A percentile compares a stretch with the other conserved stretches of the same genome.
Evolutionary conservation across 495 filamentous ascomycete species (phyloP).

Genomic region (Talaromyces adpressus): DNA sequence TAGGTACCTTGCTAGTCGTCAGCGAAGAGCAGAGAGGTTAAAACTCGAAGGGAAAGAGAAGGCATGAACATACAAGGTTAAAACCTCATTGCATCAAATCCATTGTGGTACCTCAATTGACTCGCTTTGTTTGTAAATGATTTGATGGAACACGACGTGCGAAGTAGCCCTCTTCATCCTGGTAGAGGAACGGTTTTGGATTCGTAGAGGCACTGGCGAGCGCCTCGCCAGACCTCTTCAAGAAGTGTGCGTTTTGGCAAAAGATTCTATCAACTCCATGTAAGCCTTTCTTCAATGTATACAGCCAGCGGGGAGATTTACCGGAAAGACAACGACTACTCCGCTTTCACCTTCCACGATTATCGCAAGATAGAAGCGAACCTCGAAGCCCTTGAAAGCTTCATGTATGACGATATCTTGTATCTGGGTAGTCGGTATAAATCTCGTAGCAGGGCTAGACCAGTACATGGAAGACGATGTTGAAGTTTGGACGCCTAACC

Average conservation of each 20-base stretch:
- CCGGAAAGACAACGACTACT: constrained; percentile 88
- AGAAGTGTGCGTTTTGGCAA: constrained; percentile 62
- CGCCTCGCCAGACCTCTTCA: constrained; percentile 82
- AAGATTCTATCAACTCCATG: constrained; percentile 41
- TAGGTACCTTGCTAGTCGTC: constrained; percentile 65
- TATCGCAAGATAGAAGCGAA: constrained; percentile 81
- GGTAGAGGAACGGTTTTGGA: constrained; percentile 34
- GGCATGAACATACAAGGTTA: neutral
- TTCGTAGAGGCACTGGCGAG: constrained; percentile 70
- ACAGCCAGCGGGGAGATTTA: constrained; percentile 22
- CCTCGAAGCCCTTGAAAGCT: constrained; percentile 89
- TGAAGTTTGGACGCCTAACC: constrained; percentile 85
- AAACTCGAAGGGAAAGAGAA: constrained; percentile 5
- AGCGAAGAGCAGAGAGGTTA: constrained; percentile 46
- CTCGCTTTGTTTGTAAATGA: neutral
- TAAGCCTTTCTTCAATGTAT: constrained; percentile 9
- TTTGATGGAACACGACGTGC: neutral
- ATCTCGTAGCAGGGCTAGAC: constrained; percentile 62
- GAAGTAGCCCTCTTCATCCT: neutral
- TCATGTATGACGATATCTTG: constrained; percentile 93
- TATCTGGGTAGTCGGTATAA: constrained; percentile 89
- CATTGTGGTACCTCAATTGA: neutral
- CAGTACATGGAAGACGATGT: constrained; percentile 60
- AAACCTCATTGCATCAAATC: neutral
- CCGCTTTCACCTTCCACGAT: constrained; percentile 87